These are phyloP conservation scores for Cryptococcus hybrid DNA, from an alignment of 1,284 basidiomycete species.

Conservation along the genomic window DNA sequence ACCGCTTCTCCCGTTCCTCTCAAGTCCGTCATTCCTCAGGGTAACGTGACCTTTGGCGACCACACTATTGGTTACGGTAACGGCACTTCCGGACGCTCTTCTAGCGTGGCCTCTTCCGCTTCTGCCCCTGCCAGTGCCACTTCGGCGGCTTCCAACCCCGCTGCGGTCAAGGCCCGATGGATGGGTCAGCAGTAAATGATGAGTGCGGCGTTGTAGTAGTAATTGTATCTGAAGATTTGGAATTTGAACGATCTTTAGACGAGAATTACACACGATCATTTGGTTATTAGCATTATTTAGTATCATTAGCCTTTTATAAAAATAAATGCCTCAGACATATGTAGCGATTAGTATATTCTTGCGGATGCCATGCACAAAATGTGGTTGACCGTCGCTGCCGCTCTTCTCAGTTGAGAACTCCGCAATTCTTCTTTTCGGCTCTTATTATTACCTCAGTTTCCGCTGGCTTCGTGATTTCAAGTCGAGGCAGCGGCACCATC, in stretches of 20 bases:
- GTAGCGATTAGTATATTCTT: constrained; percentile 1
- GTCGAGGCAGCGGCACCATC: too few relatives aligned
- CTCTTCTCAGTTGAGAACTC: too few relatives aligned
- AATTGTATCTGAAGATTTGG: background rate
- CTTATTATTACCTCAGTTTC: too few relatives aligned
- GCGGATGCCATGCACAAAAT: background rate
- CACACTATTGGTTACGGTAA: background rate
- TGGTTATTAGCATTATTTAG: background rate
- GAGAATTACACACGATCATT: background rate
- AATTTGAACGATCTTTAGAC: background rate
- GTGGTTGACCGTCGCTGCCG: too few relatives aligned
- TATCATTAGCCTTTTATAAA: too few relatives aligned
- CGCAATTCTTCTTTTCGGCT: too few relatives aligned
- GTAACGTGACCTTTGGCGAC: constrained; percentile 11
- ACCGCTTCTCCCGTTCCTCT: constrained; percentile 11
- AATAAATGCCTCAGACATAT: background rate
- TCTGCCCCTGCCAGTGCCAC: constrained; percentile 3
- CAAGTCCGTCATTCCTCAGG: background rate
- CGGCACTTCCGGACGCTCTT: background rate
- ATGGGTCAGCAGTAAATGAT: constrained; percentile 19
- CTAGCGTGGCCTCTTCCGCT: background rate
- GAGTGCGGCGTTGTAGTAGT: background rate
- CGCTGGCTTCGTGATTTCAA: too few relatives aligned
- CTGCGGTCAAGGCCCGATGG: constrained; percentile 26
- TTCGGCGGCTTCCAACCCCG: constrained; percentile 5